Conservation (phyloP, 352 stramenopile species). For the Globisporangium nunn region DNA sequence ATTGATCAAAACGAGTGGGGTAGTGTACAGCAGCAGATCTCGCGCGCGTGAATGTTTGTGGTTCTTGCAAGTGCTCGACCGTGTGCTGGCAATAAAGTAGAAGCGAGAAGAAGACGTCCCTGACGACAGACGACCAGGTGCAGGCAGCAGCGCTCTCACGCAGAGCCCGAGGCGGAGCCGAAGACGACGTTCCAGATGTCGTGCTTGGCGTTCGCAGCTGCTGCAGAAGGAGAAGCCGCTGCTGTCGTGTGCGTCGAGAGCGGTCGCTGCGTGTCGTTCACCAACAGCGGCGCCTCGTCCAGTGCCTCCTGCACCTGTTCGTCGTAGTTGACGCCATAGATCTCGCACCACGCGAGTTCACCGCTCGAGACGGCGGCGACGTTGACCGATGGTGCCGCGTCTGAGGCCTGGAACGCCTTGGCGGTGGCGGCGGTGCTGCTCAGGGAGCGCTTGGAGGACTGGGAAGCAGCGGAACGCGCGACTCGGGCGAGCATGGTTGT, state of each 20-base stretch:
- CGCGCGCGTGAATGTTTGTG: no score
- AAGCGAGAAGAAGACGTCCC: neutral
- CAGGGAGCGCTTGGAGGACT: conserved; percentile 23
- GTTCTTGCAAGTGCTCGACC: no score
- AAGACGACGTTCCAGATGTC: conserved; percentile 57
- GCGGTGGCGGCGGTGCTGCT: conserved; percentile 15
- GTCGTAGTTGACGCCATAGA: conserved; percentile 74
- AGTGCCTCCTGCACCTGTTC: conserved; percentile 55
- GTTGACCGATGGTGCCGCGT: neutral
- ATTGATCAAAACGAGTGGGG: no score
- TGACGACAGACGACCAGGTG: neutral
- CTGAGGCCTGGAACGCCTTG: conserved; percentile 24
- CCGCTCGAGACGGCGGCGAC: conserved; percentile 23
- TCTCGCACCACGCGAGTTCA: conserved; percentile 67
- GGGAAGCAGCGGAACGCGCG: conserved; percentile 11
- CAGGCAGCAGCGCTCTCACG: neutral
- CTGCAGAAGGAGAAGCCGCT: neutral
- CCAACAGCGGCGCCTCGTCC: conserved; percentile 37
- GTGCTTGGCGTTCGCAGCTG: conserved; percentile 12
- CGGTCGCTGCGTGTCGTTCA: conserved; percentile 22
- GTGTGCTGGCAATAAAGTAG: neutral
- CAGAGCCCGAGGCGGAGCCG: conserved; percentile 8
- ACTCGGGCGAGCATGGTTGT: conserved; percentile 22
- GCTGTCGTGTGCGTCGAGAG: neutral
- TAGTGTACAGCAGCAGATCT: no score